These are phyloP conservation scores for Spergularia bocconei DNA, from an alignment of 148 eudicot genomes.

Conservation along the genomic window DNA sequence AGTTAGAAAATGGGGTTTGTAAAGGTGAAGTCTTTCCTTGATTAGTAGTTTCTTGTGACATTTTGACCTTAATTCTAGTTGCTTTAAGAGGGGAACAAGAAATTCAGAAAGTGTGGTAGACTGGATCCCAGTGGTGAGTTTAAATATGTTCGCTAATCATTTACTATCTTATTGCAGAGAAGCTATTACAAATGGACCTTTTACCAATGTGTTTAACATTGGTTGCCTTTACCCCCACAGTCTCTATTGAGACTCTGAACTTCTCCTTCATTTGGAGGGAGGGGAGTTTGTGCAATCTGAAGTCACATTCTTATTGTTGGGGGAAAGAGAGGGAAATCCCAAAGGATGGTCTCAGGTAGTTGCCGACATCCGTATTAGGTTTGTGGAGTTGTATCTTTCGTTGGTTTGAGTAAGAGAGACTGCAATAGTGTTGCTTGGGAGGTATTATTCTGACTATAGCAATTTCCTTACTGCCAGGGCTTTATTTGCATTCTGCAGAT, in stretches of 20 bases:
- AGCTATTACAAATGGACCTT: conserved; percentile 31
- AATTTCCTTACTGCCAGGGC: conserved; percentile 42
- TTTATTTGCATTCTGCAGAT: conserved; percentile 35
- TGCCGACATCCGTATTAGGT: conserved; percentile 34
- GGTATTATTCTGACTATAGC: conserved; percentile 38
- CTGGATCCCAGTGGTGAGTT: conserved; percentile 26
- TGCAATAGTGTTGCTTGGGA: conserved; percentile 36
- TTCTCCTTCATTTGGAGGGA: conserved; percentile 32
- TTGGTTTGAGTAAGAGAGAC: conserved; percentile 37
- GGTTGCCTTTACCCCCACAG: conserved; percentile 29
- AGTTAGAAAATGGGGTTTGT: background rate
- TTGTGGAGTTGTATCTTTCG: conserved; percentile 34
- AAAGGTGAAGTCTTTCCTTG: conserved; percentile 3
- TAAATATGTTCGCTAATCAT: conserved; percentile 30
- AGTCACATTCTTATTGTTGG: conserved; percentile 27
- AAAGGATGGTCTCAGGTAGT: conserved; percentile 36
- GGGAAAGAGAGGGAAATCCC: conserved; percentile 33
- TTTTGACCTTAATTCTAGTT: conserved; percentile 7
- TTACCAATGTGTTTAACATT: conserved; percentile 32
- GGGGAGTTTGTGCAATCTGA: conserved; percentile 27
- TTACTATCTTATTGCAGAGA: conserved; percentile 44
- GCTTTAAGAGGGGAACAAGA: conserved; percentile 2
- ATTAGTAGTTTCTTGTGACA: background rate
- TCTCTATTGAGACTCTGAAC: conserved; percentile 23
- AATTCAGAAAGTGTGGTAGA: conserved; percentile 1